Evolutionary conservation across 2,329 filamentous ascomycete genomes (phyloP).

Genomic region (Fusarium penzigii): DNA sequence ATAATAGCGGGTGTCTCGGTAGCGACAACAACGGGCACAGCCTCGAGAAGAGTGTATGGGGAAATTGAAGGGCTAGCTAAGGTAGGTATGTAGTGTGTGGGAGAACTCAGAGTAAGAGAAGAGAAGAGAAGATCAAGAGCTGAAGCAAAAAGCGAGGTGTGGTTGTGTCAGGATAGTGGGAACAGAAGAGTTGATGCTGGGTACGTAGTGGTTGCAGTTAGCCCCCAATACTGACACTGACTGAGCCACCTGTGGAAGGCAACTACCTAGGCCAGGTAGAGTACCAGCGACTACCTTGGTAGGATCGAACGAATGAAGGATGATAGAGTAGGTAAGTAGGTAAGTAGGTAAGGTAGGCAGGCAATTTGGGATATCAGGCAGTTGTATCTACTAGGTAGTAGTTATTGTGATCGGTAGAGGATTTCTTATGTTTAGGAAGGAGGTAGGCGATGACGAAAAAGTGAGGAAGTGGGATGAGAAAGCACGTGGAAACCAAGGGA

Average conservation of each 20-base stretch:
- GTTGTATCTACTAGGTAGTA: too few relatives aligned
- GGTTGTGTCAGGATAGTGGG: not conserved
- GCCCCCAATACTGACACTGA: not conserved
- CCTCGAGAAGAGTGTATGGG: conserved; percentile 1
- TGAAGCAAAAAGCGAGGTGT: not conserved
- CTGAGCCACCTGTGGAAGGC: not conserved
- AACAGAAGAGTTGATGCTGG: not conserved
- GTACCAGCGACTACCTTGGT: too few relatives aligned
- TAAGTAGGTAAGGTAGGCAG: too few relatives aligned
- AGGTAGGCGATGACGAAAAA: not conserved
- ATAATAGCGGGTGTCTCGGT: conserved; percentile 6
- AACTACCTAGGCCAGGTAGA: not conserved
- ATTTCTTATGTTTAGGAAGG: too few relatives aligned
- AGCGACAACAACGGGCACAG: conserved; percentile 8
- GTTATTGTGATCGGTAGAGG: too few relatives aligned
- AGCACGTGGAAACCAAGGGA: not conserved
- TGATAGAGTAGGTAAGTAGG: too few relatives aligned
- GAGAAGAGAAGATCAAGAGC: not conserved
- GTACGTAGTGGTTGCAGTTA: not conserved
- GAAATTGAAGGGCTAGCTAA: not conserved
- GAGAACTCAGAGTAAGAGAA: not conserved
- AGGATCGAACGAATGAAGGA: too few relatives aligned
- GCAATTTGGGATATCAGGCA: too few relatives aligned
- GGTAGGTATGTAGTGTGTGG: not conserved
- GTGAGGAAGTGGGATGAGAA: not conserved